phyloP scores from a whole-genome alignment of 179 eudicot species.

The Corrigiola litoralis region DNA sequence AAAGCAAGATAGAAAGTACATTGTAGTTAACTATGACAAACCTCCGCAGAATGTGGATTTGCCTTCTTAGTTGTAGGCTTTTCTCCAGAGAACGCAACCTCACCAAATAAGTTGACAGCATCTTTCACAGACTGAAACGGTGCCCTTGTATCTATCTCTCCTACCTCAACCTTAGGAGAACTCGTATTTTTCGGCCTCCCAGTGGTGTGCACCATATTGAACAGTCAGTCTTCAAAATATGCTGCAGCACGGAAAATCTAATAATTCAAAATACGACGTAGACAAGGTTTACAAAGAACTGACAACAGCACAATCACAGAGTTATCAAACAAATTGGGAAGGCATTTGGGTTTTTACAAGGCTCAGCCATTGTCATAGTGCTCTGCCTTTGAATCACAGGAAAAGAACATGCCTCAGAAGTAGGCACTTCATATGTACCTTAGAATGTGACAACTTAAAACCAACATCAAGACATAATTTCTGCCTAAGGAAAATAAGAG shows the following conservation, averaged over 20 bases:
- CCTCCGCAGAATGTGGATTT: conserved; percentile 81
- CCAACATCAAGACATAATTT: no score
- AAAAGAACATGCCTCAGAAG: not conserved
- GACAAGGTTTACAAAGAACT: not conserved
- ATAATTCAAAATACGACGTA: not conserved
- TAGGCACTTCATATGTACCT: not conserved
- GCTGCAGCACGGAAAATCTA: conserved; percentile 11
- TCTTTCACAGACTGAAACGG: conserved; percentile 97
- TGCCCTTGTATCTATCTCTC: conserved; percentile 94
- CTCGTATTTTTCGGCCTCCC: conserved; percentile 43
- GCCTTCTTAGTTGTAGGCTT: conserved; percentile 58
- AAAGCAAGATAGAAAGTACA: not conserved
- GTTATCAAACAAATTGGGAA: no score
- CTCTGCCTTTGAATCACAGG: not conserved
- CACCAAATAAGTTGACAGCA: conserved; percentile 93
- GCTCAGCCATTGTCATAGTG: no score
- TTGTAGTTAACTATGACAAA: conserved; percentile 17
- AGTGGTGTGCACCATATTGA: conserved; percentile 49
- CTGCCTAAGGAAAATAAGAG: no score
- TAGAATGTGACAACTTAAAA: no score
- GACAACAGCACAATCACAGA: no score
- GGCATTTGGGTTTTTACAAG: no score
- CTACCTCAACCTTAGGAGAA: conserved; percentile 66
- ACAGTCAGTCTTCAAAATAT: not conserved
- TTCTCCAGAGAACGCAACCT: conserved; percentile 77